These are phyloP conservation scores for Rubia occidens DNA, from an alignment of 305 asterid species.

Conservation along the genomic window DNA sequence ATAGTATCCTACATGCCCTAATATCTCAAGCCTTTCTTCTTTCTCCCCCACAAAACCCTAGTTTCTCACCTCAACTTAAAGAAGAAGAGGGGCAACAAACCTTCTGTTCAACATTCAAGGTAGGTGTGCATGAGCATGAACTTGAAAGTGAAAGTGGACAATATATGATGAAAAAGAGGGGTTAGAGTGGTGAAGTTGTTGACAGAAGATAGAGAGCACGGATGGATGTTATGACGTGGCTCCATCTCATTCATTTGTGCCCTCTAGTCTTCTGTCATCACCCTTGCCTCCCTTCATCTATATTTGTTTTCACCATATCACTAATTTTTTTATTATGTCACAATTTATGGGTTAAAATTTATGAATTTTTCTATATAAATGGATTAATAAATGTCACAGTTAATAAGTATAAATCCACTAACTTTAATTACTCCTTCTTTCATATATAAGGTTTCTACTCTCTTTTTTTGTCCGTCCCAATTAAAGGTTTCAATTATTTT, in stretches of 20 bases:
- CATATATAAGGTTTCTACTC: too few relatives aligned
- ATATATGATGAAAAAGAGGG: neutral
- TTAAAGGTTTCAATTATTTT: too few relatives aligned
- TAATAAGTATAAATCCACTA: too few relatives aligned
- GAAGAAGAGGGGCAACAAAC: too few relatives aligned
- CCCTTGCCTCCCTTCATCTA: neutral
- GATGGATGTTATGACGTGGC: neutral
- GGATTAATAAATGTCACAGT: too few relatives aligned
- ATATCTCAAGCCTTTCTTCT: neutral
- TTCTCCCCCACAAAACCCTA: neutral
- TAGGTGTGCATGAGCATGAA: neutral
- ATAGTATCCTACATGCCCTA: neutral
- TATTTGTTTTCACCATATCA: neutral
- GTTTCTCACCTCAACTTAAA: neutral
- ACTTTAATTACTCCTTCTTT: too few relatives aligned
- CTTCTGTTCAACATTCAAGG: neutral
- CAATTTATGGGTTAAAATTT: too few relatives aligned
- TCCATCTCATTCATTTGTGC: neutral
- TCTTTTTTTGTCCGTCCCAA: too few relatives aligned
- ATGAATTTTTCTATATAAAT: too few relatives aligned
- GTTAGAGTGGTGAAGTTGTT: neutral
- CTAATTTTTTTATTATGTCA: too few relatives aligned
- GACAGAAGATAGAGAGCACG: neutral
- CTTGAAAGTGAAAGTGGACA: neutral
- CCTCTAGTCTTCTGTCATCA: slow-evolving; percentile 3